Evolutionary conservation across 1,284 basidiomycete genomes (phyloP), one percentile per base, ranked within the genome.

Genomic region (Rhodofomes roseus): DNA sequence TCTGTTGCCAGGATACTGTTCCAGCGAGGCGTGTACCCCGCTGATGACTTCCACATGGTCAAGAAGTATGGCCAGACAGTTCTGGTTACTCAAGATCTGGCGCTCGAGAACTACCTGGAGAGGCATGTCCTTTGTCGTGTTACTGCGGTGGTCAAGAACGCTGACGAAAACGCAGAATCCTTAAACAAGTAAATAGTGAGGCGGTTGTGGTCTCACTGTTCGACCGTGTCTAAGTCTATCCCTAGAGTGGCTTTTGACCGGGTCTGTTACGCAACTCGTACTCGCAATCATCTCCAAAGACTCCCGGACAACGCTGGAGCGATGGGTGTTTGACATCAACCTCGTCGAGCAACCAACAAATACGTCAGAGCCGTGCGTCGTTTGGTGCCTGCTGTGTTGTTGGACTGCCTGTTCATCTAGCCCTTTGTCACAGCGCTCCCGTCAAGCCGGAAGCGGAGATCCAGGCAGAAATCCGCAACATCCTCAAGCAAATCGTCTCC

Each of bases 21-120:
- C 76, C 96, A 99, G 76, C 85, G 97, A 31, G 94, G 93, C 56
- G 93, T 99, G 31, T 99, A 99, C 73, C 96, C 97, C 1, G 89
- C 93, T 0, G 96, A 99, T 74, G 97, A 99, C 75, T 99, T 99
- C 73, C 96, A 97, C 70, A 94, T 96, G 90, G 94, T 98, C 59
- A 98, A 98, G 76, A 99, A 98, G 74, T 99, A 98, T 68, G 96
- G 96, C 0, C 89, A 98, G 65, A 96, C 95, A 1, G 93, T 99
- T 67, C 84, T 99, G 29, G 89, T 97, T 2, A 97, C 95, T 1
- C 91, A 95, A 63, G 96, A 99, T 68, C 88, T 96, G 56, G 91
- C 91, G 1, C 76, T 99, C 50, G 92, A 96, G 70, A 92, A 91
- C 68, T 99, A 99, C 71, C 83, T 99, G 20, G 88, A 92, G 62